phyloP scores from a whole-genome alignment of 805 yeast genomes.

The Kockiozyma suomiensis region DNA sequence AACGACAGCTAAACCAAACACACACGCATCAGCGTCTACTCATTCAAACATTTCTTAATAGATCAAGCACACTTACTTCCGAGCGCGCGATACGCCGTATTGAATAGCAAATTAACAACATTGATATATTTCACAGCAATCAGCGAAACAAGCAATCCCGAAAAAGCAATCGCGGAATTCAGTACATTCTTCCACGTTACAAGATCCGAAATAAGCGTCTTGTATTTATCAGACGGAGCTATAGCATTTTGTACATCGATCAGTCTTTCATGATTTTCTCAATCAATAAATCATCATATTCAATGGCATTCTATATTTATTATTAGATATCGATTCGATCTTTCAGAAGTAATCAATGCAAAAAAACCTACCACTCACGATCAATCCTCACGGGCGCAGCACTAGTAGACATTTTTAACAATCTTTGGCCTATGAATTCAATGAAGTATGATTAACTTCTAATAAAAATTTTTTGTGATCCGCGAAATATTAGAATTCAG shows the following conservation, averaged over 20 bases:
- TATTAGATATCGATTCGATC: neutral
- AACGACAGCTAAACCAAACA: constrained; percentile 21
- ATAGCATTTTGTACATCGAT: neutral
- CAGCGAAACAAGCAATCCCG: constrained; percentile 3
- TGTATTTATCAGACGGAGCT: constrained; percentile 27
- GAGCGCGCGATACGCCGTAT: constrained; percentile 19
- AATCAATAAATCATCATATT: neutral
- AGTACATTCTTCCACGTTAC: constrained; percentile 24
- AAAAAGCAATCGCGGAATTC: constrained; percentile 21
- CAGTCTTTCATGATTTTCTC: neutral
- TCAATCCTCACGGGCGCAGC: constrained; percentile 6
- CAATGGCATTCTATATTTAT: neutral
- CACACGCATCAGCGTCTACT: neutral
- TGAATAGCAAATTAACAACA: constrained; percentile 16
- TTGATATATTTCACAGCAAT: constrained; percentile 16
- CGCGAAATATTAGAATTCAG: too few relatives aligned
- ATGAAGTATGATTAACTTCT: too few relatives aligned
- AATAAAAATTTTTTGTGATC: too few relatives aligned
- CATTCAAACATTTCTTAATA: neutral
- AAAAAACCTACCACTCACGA: neutral
- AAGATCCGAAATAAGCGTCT: constrained; percentile 11
- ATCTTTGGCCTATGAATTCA: too few relatives aligned
- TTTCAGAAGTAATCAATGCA: neutral
- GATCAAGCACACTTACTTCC: constrained; percentile 14
- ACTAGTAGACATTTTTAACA: constrained; percentile 5